Base-by-base conservation (phyloP, 306 rosid genomes). In the Cicer bijugum region DNA sequence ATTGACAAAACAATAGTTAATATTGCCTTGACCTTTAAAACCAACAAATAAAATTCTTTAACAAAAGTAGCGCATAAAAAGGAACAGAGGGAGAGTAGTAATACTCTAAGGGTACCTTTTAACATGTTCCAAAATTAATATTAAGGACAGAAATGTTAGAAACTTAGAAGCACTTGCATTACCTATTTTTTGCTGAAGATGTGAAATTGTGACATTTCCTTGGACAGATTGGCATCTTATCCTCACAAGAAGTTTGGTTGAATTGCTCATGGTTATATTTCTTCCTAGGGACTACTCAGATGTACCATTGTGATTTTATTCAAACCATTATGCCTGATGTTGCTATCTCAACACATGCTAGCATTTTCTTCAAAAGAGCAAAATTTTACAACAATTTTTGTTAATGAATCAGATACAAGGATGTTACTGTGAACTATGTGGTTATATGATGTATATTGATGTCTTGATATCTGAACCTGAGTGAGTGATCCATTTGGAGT, bases 371-470 rank as follows among this genome's bases (percentile, higher is more conserved):
- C 60, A 37, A 56, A 56, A 58, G 74, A 71, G 62, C 74, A 47
- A 74, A 61, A 78, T 69, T 75, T 66, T 78, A 74, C 75, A 69
- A 71, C 87, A 75, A 46, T 38, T 65, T 72, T 59, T 79, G 67
- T 77, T 43, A 9, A 46, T 42, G 67, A 83, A 57, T 67, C 43
- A 63, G n/a, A 64, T 35, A 52, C 44, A 48, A 69, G 64, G 82
- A 40, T 61, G 84, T 80, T 23, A 59, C 67, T 70, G 72, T 75
- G 81, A 62, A 47, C 55, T 46, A 17, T 66, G 45, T 51, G 28
- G 33, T 73, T 73, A n/a, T 76, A 73, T 78, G 19, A 63, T 89
- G 84, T 82, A 81, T 80, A 79, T 82, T 75, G 85, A 73, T 76
- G 85, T 76, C 66, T 80, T 83, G 55, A 70, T 53, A 69, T 61